Conservation (phyloP, 2,329 filamentous ascomycete genomes). For the Tolypocladium endophyticum region DNA sequence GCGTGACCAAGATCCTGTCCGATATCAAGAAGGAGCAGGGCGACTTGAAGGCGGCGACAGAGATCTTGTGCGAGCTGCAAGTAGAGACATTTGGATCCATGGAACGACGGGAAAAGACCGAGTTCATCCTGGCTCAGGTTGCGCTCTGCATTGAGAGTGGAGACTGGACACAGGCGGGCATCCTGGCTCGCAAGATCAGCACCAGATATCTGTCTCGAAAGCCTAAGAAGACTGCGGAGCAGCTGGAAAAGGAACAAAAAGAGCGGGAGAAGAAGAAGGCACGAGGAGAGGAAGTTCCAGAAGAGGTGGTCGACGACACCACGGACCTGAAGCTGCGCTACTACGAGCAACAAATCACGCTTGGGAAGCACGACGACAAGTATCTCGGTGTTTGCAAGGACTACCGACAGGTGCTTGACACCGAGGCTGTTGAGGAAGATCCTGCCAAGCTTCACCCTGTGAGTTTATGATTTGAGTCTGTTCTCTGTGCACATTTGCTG, state of each 20-base stretch:
- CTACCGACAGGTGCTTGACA: constrained; percentile 93
- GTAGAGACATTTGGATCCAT: constrained; percentile 99
- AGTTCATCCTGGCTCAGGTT: constrained; percentile 95
- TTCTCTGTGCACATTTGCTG: background rate
- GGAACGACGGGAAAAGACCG: constrained; percentile 93
- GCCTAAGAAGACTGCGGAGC: constrained; percentile 80
- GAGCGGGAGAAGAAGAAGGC: constrained; percentile 78
- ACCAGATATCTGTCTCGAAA: constrained; percentile 84
- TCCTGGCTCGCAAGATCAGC: constrained; percentile 93
- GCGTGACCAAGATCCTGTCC: constrained; percentile 88
- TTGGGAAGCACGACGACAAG: constrained; percentile 95
- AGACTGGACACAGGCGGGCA: constrained; percentile 92
- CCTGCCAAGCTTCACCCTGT: constrained; percentile 76
- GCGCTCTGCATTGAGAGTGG: constrained; percentile 87
- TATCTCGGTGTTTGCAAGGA: constrained; percentile 98
- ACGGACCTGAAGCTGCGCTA: constrained; percentile 92
- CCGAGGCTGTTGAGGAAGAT: constrained; percentile 88
- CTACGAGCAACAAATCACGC: constrained; percentile 92
- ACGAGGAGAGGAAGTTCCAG: constrained; percentile 66
- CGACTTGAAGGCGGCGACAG: constrained; percentile 78
- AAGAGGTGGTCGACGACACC: constrained; percentile 75
- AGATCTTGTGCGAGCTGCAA: constrained; percentile 93
- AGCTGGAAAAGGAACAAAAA: constrained; percentile 84
- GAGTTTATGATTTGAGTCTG: constrained; percentile 23
- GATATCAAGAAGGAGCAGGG: constrained; percentile 96